Base-by-base conservation (phyloP, 805 yeast species). In the Danielia reshetovae region DNA sequence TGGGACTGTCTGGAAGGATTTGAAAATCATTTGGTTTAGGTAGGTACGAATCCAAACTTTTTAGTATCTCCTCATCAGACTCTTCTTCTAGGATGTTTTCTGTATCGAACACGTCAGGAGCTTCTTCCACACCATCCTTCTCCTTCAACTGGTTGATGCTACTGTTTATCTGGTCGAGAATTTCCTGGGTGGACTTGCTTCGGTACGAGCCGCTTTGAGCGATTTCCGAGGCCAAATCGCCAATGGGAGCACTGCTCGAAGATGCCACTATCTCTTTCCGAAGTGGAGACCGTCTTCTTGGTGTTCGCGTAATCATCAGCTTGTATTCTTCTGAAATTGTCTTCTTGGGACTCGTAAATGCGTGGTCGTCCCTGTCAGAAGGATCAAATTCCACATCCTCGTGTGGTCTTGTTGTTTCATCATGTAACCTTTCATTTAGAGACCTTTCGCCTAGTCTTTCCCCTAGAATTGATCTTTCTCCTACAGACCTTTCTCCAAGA, bases 371-470 rank as follows among this genome's bases (percentile, higher is more conserved):
- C 1, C 28, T 40, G 28, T 54, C 59, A 3, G 59, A 52, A 4
- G 55, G 46, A 36, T 53, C 62, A 36, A 57, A 57, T 29, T 57
- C 59, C 19, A 49, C 47, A 18, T 50, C 54, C 5, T 38, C 32
- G 7, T 4, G 23, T 18, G 18, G 17, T 18, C 11, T 15, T n/a
- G 27, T 14, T 5, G 38, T 12, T 18, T 29, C 16, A 18, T 26
- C 12, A 16, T 17, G 25, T 29, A 18, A 32, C 14, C 19, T n/a
- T n/a, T n/a, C n/a, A n/a, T n/a, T n/a, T n/a, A n/a, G n/a, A n/a
- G n/a, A n/a, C n/a, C n/a, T n/a, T n/a, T n/a, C n/a, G n/a, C n/a
- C n/a, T n/a, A n/a, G n/a, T n/a, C n/a, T n/a, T n/a, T 13, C 17
- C 13, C 12, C 22, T 10, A n/a, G 22, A 18, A 27, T 18, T n/a